Evolutionary conservation across 2,329 filamentous ascomycete species (phyloP).

Genomic region (Stagonosporopsis cucurbitacearum): DNA sequence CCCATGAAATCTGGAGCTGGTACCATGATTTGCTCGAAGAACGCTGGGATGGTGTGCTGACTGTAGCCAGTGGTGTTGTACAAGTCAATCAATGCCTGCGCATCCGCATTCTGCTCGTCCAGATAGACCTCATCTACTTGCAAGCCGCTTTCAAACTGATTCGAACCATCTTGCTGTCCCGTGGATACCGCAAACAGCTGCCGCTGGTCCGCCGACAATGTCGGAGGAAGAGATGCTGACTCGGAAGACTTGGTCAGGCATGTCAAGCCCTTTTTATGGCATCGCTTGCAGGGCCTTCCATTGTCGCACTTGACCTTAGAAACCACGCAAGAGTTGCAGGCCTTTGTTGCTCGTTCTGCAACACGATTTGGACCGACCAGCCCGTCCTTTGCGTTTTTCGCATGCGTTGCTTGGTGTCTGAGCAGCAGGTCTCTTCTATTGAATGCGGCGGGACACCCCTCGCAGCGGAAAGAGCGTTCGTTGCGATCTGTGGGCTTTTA

Average conservation of each 20-base stretch:
- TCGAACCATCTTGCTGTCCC: neutral
- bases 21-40: constrained; percentile 33
- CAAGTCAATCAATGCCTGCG: constrained; percentile 19
- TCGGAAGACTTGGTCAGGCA: constrained; percentile 14
- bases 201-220: neutral
- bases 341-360: constrained; percentile 33
- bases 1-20: constrained; percentile 24
- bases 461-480: constrained; percentile 38
- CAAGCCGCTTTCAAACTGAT: neutral
- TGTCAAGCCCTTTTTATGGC: constrained; percentile 19
- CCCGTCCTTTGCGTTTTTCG: constrained; percentile 31
- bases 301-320: constrained; percentile 45
- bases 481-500: constrained; percentile 29
- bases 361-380: constrained; percentile 24
- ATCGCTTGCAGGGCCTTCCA: constrained; percentile 35
- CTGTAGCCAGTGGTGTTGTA: constrained; percentile 14
- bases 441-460: constrained; percentile 39
- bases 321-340: constrained; percentile 41
- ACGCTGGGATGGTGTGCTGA: constrained; percentile 12
- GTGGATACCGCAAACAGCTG: neutral
- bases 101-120: constrained; percentile 8
- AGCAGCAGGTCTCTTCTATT: constrained; percentile 39
- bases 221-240: neutral
- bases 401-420: constrained; percentile 37
- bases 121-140: neutral